A percentile compares a stretch with the other conserved stretches of the same genome.
Conservation (phyloP, 169 alveolate genomes). For the Cardiosporidium cionae region DNA sequence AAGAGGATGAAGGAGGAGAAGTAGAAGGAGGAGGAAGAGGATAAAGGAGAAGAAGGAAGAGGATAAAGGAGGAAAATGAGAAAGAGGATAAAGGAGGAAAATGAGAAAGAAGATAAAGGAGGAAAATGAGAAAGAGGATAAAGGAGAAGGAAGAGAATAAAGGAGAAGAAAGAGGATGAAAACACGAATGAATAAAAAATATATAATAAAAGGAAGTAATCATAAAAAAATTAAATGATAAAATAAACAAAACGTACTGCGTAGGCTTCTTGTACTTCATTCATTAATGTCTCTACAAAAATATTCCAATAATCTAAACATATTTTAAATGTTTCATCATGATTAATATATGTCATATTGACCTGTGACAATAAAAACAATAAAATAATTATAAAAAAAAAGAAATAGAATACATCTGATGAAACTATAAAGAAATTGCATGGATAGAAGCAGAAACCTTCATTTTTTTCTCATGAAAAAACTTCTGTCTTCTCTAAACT, state of each 20-base stretch:
- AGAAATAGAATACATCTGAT: too few species aligned
- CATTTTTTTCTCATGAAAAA: too few species aligned
- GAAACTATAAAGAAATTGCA: too few species aligned
- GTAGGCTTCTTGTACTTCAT: background rate
- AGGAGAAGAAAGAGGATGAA: background rate
- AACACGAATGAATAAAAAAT: background rate
- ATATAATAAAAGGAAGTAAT: background rate
- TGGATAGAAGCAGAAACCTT: too few species aligned
- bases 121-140: background rate
- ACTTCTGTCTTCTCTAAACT: too few species aligned
- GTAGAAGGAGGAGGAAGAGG: too few species aligned
- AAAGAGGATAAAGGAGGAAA: too few species aligned
- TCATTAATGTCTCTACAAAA: slow-evolving; percentile 57
- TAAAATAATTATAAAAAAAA: too few species aligned
- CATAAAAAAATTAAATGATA: background rate
- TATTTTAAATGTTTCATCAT: slow-evolving; percentile 93
- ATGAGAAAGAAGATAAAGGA: background rate
- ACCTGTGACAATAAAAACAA: background rate
- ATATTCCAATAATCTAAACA: slow-evolving; percentile 94
- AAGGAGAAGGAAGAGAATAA: background rate
- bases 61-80: too few species aligned
- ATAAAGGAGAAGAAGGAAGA: too few species aligned
- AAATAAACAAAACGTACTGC: background rate
- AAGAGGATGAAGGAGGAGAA: too few species aligned
- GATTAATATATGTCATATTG: slow-evolving; percentile 41